Evolutionary conservation across 176 grass and related monocot species (phyloP), one percentile per base, ranked within the genome.

Genomic region (Ampelocalamus luodianensis): DNA sequence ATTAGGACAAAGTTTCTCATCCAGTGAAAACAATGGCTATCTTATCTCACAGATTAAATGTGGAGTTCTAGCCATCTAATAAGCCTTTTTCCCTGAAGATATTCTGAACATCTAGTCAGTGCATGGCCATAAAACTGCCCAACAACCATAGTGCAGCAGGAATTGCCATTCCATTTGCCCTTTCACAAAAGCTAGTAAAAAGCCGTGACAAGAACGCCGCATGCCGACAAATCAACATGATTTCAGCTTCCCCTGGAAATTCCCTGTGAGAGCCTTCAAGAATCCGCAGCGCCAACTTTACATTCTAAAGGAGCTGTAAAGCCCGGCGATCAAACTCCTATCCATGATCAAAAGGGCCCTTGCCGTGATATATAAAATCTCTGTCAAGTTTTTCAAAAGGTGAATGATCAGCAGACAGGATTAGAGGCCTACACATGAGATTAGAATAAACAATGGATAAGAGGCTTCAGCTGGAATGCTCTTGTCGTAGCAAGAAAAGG

Each of bases 381-480:
- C 67, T 78, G 23, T 40, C 46, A 59, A 79, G 61, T 67, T 36
- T 87, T 86, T 90, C 89, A 87, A 87, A n/a, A 83, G 89, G 67
- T 79, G 60, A 87, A 90, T 90, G 79, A 90, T 90, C 43, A 68
- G 66, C 66, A 87, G 89, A 83, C 89, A 90, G 67, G 80, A 83
- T 87, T 83, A 79, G 59, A 83, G 58, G 74, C 74, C 74, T 90
- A 74, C 84, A 83, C 74, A 79, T 90, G 84, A 66, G 12, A 49
- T 39, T 73, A 61, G 16, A 66, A 61, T 90, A 90, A 87, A 90
- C 50, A 83, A 90, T 63, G 60, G 66, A 5, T 60, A 74, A 34
- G 79, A 79, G 60, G 40, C 79, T 87, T 90, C 79, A 79, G 49
- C 24, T 68, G 59, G 79, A 90, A 87, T 87, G 58, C 68, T 83